Conservation (phyloP, 192 early-diverging fungal genomes). For the Backusella westeae region DNA sequence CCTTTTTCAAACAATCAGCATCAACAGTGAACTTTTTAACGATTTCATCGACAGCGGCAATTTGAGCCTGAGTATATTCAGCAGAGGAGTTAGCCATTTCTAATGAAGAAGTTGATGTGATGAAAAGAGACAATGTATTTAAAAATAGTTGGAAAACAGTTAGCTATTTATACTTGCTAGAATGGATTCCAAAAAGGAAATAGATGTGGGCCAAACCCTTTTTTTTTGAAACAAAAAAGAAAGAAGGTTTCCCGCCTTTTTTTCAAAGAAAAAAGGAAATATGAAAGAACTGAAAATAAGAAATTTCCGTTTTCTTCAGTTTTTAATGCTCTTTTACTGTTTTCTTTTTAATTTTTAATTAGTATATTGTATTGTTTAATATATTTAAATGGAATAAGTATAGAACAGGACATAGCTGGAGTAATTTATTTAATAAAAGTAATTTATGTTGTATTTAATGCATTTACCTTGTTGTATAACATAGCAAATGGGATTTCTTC, state of each 20-base stretch:
- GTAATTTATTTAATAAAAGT: background rate
- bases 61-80: background rate
- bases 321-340: background rate
- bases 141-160: background rate
- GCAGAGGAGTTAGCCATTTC: background rate
- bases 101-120: background rate
- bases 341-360: background rate
- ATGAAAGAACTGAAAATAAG: background rate
- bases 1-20: background rate
- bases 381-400: background rate
- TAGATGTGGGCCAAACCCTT: background rate
- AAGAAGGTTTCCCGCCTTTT: background rate
- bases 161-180: background rate
- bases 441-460: background rate
- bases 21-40: conserved; percentile 6
- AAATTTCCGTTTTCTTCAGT: background rate
- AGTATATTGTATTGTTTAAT: background rate
- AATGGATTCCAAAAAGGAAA: background rate
- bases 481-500: background rate
- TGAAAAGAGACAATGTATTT: background rate
- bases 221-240: background rate
- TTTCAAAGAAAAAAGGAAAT: background rate
- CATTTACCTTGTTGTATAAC: background rate
- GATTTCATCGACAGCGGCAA: background rate
- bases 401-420: background rate